These are phyloP conservation scores for Boletellus sp. DNA, from an alignment of 768 basidiomycete genomes.

Conservation along the genomic window DNA sequence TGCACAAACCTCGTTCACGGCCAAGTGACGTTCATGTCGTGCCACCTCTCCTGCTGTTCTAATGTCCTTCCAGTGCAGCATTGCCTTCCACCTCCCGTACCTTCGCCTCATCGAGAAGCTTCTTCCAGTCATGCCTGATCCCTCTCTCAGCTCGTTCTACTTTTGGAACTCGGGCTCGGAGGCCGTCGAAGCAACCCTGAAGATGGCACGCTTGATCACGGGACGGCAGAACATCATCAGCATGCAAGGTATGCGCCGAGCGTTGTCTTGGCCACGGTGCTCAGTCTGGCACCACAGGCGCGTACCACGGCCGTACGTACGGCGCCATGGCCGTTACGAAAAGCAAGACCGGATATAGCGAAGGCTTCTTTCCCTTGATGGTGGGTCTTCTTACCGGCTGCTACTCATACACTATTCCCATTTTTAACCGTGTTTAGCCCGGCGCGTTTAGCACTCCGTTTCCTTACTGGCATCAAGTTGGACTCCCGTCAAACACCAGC, in stretches of 20 bases:
- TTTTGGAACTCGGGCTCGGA: slow-evolving; percentile 97
- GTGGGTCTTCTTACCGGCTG: slow-evolving; percentile 37
- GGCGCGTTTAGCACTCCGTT: slow-evolving; percentile 79
- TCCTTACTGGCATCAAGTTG: slow-evolving; percentile 91
- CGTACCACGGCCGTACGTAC: slow-evolving; percentile 89
- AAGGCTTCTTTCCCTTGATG: slow-evolving; percentile 79
- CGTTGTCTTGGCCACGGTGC: background rate
- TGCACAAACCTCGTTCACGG: slow-evolving; percentile 76
- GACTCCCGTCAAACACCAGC: slow-evolving; percentile 51
- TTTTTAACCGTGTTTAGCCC: slow-evolving; percentile 46
- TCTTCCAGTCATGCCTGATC: slow-evolving; percentile 85
- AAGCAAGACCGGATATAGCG: slow-evolving; percentile 88
- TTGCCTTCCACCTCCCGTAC: slow-evolving; percentile 84
- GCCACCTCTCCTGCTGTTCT: background rate
- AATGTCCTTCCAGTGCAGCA: slow-evolving; percentile 65
- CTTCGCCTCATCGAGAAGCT: slow-evolving; percentile 82
- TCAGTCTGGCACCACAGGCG: slow-evolving; percentile 40
- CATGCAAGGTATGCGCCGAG: slow-evolving; percentile 66
- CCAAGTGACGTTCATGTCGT: slow-evolving; percentile 46
- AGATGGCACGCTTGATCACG: slow-evolving; percentile 78
- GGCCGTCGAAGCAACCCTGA: slow-evolving; percentile 85
- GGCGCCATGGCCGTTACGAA: slow-evolving; percentile 93
- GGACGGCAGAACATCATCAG: slow-evolving; percentile 83
- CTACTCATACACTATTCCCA: background rate
- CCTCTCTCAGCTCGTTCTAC: slow-evolving; percentile 92